Conservation (phyloP, 2,329 filamentous ascomycete genomes). For the Pseudohalonectria lignicola region DNA sequence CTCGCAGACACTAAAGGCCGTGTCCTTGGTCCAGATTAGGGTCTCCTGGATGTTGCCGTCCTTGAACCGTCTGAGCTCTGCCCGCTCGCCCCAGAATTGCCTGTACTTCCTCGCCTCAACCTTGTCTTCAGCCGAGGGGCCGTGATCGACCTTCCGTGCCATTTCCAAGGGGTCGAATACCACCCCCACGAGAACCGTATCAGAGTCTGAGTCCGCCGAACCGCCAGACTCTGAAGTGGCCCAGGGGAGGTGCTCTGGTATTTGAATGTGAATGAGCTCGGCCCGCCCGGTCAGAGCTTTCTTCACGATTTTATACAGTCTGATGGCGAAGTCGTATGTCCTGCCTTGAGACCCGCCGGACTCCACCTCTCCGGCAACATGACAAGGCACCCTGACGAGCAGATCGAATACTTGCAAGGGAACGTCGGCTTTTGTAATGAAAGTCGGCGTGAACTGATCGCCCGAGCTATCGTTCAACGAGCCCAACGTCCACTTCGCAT, state of each 20-base stretch:
- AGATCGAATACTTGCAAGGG: constrained; percentile 45
- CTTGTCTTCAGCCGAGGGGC: constrained; percentile 77
- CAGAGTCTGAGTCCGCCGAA: constrained; percentile 2
- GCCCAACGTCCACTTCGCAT: constrained; percentile 63
- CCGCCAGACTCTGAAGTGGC: constrained; percentile 26
- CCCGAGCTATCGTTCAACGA: constrained; percentile 63
- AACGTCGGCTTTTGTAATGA: constrained; percentile 55
- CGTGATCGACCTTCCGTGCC: constrained; percentile 72
- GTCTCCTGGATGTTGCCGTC: constrained; percentile 91
- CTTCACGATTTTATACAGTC: constrained; percentile 53
- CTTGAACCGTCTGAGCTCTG: constrained; percentile 87
- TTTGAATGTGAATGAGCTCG: constrained; percentile 51
- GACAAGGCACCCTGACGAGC: constrained; percentile 21
- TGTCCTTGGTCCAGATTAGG: constrained; percentile 73
- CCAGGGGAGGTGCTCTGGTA: constrained; percentile 31
- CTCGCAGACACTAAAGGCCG: constrained; percentile 48
- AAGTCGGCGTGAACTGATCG: constrained; percentile 76
- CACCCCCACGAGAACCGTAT: constrained; percentile 49
- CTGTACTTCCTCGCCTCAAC: constrained; percentile 73
- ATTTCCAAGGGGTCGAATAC: constrained; percentile 64
- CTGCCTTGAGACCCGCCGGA: not conserved
- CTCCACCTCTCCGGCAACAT: constrained; percentile 9
- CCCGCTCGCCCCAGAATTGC: constrained; percentile 88
- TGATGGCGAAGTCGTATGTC: constrained; percentile 30
- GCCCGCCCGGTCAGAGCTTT: constrained; percentile 68